Evolutionary conservation across 345 rosid genomes (phyloP).

Genomic region (Camelina neglecta): DNA sequence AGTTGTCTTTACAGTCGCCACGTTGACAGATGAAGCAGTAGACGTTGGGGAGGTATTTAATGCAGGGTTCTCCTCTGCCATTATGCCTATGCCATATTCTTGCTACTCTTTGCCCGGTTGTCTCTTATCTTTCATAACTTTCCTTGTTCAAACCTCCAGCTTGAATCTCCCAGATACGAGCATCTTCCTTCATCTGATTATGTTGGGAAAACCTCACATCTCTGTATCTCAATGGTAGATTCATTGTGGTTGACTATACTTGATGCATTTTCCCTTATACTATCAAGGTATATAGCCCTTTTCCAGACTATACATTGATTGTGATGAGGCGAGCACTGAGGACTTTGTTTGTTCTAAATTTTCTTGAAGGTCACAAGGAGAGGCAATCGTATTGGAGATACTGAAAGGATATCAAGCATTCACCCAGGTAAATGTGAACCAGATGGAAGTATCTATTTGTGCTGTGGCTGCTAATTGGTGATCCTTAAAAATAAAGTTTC

Average conservation of each 20-base stretch:
- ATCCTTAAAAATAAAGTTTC: constrained; percentile 7
- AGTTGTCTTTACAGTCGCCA: constrained; percentile 91
- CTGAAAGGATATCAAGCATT: constrained; percentile 98
- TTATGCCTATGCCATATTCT: constrained; percentile 24
- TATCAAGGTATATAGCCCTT: constrained; percentile 69
- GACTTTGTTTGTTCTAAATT: constrained; percentile 44
- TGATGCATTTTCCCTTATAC: constrained; percentile 91
- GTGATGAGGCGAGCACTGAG: constrained; percentile 8
- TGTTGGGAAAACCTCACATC: constrained; percentile 70
- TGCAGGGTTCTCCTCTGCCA: constrained; percentile 24
- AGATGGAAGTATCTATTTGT: constrained; percentile 21
- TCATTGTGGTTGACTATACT: constrained; percentile 97
- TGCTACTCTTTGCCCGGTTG: constrained; percentile 18
- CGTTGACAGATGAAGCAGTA: constrained; percentile 95
- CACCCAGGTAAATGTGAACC: constrained; percentile 73
- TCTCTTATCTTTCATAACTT: constrained; percentile 30
- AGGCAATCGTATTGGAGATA: constrained; percentile 96
- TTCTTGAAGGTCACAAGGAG: constrained; percentile 94
- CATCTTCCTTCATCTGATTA: constrained; percentile 60
- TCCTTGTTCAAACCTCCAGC: constrained; percentile 56
- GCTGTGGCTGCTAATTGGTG: constrained; percentile 26
- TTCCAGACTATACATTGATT: constrained; percentile 29
- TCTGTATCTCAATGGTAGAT: constrained; percentile 92
- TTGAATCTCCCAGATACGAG: constrained; percentile 89
- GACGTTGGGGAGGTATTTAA: constrained; percentile 84